Evolutionary conservation across 805 yeast genomes (phyloP).

Genomic region (Metschnikowia drakensbergensis): DNA sequence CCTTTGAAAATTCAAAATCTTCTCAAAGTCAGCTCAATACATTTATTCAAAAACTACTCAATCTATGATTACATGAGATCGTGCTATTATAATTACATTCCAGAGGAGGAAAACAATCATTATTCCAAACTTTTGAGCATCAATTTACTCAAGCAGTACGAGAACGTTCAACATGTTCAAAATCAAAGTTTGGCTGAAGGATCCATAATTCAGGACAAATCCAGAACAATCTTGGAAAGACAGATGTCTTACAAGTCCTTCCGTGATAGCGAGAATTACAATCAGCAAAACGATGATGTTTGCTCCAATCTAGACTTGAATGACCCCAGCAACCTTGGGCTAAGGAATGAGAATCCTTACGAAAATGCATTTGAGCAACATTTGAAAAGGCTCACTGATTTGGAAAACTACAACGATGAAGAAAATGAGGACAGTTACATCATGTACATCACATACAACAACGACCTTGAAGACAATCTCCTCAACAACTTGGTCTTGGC

Average conservation of each 20-base stretch:
- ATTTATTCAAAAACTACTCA: conserved; percentile 31
- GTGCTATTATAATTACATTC: conserved; percentile 36
- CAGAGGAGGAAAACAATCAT: conserved; percentile 34
- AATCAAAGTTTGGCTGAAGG: conserved; percentile 29
- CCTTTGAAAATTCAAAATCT: conserved; percentile 36
- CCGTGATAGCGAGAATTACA: not conserved
- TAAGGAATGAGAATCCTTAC: conserved; percentile 3
- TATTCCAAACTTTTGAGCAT: conserved; percentile 32
- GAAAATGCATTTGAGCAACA: conserved; percentile 4
- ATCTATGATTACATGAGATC: conserved; percentile 38
- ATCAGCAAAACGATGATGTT: not conserved
- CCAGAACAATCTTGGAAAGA: conserved; percentile 15
- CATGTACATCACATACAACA: conserved; percentile 20
- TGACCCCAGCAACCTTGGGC: not conserved
- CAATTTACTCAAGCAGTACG: conserved; percentile 37
- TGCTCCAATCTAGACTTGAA: not conserved
- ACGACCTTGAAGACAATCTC: conserved; percentile 17
- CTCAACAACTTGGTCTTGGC: conserved; percentile 22
- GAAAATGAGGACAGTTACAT: conserved; percentile 23
- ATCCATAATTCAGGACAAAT: conserved; percentile 15
- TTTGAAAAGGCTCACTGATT: conserved; percentile 8
- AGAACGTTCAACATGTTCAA: conserved; percentile 28
- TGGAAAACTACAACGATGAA: conserved; percentile 17
- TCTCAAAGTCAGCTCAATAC: conserved; percentile 27
- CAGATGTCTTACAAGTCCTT: conserved; percentile 19